Evolutionary conservation across 2,329 filamentous ascomycete species (phyloP).

Genomic region (Penicillium sclerotiorum): DNA sequence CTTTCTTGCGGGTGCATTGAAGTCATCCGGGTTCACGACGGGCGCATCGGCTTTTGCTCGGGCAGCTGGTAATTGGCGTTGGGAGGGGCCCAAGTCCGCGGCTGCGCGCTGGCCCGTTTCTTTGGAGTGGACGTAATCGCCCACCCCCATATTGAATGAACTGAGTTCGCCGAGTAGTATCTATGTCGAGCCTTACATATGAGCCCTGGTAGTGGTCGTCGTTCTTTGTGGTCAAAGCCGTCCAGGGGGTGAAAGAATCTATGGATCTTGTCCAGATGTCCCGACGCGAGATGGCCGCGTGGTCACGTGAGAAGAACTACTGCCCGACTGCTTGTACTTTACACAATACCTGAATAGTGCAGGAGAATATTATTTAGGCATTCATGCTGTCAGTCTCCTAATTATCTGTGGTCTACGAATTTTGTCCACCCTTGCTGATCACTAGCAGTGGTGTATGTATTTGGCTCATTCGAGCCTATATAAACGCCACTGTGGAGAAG

Average conservation of each 20-base stretch:
- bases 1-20: constrained; percentile 19
- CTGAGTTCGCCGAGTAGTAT: neutral
- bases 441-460: no score
- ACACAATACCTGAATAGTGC: no score
- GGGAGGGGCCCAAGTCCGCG: constrained; percentile 24
- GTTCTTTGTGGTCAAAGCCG: neutral
- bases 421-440: no score
- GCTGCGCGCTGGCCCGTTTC: constrained; percentile 34
- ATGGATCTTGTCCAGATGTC: constrained; percentile 8
- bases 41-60: constrained; percentile 40
- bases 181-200: neutral
- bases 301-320: constrained; percentile 38
- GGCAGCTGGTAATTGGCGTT: constrained; percentile 38
- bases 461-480: no score
- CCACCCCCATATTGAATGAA: constrained; percentile 40
- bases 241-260: neutral
- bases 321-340: no score
- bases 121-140: constrained; percentile 46
- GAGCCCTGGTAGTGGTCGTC: neutral
- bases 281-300: constrained; percentile 32
- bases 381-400: no score
- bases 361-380: no score
- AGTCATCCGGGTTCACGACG: constrained; percentile 27
- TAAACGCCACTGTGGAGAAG: no score
- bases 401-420: no score